phyloP scores from a whole-genome alignment of 116 monocot genomes.

The Zostera marina region DNA sequence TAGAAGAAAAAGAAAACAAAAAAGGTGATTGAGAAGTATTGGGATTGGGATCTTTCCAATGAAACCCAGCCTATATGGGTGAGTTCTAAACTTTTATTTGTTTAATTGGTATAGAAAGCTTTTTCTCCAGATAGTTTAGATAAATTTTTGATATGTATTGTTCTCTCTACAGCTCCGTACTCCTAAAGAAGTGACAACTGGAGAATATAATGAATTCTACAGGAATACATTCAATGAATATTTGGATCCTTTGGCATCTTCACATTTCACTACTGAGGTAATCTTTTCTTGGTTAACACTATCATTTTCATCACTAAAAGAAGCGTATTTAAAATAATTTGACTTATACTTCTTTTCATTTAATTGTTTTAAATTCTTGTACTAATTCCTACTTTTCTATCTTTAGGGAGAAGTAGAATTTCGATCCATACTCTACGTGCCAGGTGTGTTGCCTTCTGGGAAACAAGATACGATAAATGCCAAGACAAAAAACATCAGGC shows the following conservation, averaged over 20 bases:
- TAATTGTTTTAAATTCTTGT: background rate
- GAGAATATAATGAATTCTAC: conserved; percentile 97
- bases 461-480: conserved; percentile 53
- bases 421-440: conserved; percentile 89
- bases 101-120: background rate
- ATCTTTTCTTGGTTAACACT: background rate
- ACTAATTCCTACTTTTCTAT: background rate
- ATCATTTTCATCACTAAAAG: background rate
- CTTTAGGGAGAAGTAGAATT: conserved; percentile 95
- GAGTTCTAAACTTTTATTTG: conserved; percentile 11
- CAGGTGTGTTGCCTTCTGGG: conserved; percentile 26
- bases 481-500: conserved; percentile 94
- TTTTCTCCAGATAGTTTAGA: background rate
- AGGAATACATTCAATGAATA: conserved; percentile 95
- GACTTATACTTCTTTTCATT: too few species aligned
- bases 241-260: conserved; percentile 85
- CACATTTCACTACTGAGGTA: conserved; percentile 97
- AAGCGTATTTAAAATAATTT: background rate
- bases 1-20: conserved; percentile 94
- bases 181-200: conserved; percentile 85
- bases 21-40: conserved; percentile 83
- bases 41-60: conserved; percentile 98
- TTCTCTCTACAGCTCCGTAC: conserved; percentile 53
- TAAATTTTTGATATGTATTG: background rate
- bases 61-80: conserved; percentile 98